Conservation (phyloP, 1,139 yeast genomes). For the Taphrina wiesneri region DNA sequence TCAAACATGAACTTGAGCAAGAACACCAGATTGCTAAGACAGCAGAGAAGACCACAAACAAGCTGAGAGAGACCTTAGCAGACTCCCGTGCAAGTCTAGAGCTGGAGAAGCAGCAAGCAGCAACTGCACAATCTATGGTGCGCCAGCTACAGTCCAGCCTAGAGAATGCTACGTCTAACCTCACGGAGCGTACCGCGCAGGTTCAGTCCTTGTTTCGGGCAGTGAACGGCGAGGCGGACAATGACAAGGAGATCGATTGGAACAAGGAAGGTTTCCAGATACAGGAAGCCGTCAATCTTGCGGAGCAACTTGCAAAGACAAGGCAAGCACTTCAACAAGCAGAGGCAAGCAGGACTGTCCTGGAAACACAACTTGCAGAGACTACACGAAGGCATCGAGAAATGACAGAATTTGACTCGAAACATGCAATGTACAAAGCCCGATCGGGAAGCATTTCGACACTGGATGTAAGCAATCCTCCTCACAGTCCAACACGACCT, state of each 20-base stretch:
- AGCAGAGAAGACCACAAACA: conserved; percentile 6
- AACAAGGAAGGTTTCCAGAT: background rate
- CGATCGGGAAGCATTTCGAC: conserved; percentile 11
- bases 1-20: conserved; percentile 17
- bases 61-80: conserved; percentile 3
- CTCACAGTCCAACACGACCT: conserved; percentile 11
- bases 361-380: conserved; percentile 20
- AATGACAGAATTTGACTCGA: background rate
- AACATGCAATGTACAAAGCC: background rate
- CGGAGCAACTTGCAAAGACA: conserved; percentile 6
- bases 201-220: conserved; percentile 18
- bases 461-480: conserved; percentile 10
- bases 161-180: conserved; percentile 1
- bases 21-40: conserved; percentile 28
- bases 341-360: conserved; percentile 3
- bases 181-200: conserved; percentile 21
- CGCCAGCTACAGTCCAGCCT: conserved; percentile 13
- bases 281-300: conserved; percentile 7
- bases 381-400: conserved; percentile 5
- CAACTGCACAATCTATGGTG: conserved; percentile 8
- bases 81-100: conserved; percentile 21
- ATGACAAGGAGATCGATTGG: background rate
- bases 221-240: background rate
- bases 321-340: conserved; percentile 2
- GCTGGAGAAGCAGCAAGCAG: conserved; percentile 19